Conservation (phyloP, 805 yeast genomes). For the Zygoascus tannicola region DNA sequence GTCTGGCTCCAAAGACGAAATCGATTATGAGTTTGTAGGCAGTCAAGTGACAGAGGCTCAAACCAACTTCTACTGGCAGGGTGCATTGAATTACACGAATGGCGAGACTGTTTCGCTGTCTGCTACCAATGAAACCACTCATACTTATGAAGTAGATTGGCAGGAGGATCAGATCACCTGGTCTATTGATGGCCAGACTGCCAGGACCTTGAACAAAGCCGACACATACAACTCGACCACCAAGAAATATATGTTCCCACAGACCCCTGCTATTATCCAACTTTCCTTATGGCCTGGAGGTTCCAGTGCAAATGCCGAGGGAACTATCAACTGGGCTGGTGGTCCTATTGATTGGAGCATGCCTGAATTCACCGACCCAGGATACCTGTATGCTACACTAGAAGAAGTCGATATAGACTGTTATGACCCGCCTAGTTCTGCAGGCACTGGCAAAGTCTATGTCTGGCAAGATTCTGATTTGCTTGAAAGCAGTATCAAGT, state of each 20-base stretch:
- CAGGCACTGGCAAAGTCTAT: conserved; percentile 41
- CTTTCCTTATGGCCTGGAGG: conserved; percentile 50
- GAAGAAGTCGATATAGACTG: conserved; percentile 54
- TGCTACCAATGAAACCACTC: conserved; percentile 57
- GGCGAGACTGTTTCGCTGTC: conserved; percentile 33
- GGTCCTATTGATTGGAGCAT: conserved; percentile 80
- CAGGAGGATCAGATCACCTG: conserved; percentile 60
- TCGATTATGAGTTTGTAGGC: conserved; percentile 83
- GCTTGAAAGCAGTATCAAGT: conserved; percentile 38
- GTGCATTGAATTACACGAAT: conserved; percentile 59
- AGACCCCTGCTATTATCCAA: conserved; percentile 78
- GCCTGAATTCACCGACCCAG: conserved; percentile 58
- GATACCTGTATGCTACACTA: conserved; percentile 66
- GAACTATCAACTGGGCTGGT: conserved; percentile 76
- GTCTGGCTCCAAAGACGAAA: conserved; percentile 82
- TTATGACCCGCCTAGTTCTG: conserved; percentile 58
- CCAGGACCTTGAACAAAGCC: conserved; percentile 52
- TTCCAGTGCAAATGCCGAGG: conserved; percentile 39
- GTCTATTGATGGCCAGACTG: conserved; percentile 59
- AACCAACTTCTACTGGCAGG: conserved; percentile 74
- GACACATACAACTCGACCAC: conserved; percentile 49
- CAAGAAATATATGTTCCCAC: conserved; percentile 69
- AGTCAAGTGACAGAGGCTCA: conserved; percentile 56
- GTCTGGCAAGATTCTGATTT: conserved; percentile 42
- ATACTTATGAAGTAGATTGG: conserved; percentile 77